A percentile compares a stretch with the other conserved stretches of the same genome.
These are phyloP conservation scores for Ophiostoma montium DNA, from an alignment of 2,329 filamentous ascomycete genomes.

Conservation along the genomic window DNA sequence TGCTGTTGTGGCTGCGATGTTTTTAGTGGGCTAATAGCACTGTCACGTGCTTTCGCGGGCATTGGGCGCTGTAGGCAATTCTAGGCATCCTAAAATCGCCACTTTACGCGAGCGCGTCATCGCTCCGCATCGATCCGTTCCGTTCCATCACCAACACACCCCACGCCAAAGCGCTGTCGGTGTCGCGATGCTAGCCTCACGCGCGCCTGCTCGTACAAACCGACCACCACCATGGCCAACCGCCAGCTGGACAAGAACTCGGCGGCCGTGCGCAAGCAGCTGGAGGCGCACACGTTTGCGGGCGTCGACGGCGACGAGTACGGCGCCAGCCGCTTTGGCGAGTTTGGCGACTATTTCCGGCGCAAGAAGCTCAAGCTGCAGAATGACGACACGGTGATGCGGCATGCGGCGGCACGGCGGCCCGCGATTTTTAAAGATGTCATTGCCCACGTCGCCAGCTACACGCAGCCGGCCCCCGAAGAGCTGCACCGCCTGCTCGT, in stretches of 20 bases:
- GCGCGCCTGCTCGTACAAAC: too few species aligned
- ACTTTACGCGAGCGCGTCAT: slow-evolving; percentile 11
- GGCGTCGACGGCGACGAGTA: slow-evolving; percentile 87
- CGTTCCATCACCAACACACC: too few species aligned
- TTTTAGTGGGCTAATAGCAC: background rate
- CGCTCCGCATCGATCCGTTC: too few species aligned
- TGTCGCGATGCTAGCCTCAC: too few species aligned
- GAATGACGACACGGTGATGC: slow-evolving; percentile 75
- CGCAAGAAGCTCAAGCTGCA: slow-evolving; percentile 96
- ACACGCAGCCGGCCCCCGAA: slow-evolving; percentile 85
- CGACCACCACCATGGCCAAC: slow-evolving; percentile 37
- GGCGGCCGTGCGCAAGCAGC: slow-evolving; percentile 45
- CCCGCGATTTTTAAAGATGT: slow-evolving; percentile 82
- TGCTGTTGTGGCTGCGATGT: background rate
- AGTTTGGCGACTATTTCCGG: slow-evolving; percentile 82
- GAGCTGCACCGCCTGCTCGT: slow-evolving; percentile 82
- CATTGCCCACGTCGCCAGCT: slow-evolving; percentile 85
- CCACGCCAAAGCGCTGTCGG: too few species aligned
- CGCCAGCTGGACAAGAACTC: slow-evolving; percentile 48
- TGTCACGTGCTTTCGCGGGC: slow-evolving; percentile 13
- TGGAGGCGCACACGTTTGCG: slow-evolving; percentile 55
- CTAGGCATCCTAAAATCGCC: slow-evolving; percentile 1
- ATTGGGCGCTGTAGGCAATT: slow-evolving; percentile 1
- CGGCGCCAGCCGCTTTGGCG: slow-evolving; percentile 70
- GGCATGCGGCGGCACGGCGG: slow-evolving; percentile 46